These are phyloP conservation scores for Ophiorrhiza pumila DNA, from an alignment of 257 asterid species.

Conservation along the genomic window DNA sequence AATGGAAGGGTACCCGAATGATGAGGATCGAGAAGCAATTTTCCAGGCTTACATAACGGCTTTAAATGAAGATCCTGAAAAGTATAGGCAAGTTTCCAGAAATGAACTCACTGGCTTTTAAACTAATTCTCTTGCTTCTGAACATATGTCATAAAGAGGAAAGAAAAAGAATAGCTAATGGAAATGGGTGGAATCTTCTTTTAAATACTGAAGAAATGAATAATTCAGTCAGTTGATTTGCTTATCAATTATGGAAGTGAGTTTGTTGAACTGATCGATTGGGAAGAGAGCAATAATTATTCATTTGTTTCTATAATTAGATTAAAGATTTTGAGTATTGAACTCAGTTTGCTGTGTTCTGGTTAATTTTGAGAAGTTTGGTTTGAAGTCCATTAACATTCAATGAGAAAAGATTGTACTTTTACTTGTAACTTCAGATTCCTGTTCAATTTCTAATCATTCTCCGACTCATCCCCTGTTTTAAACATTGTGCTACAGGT, in stretches of 20 bases:
- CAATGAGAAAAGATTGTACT: not conserved
- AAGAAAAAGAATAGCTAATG: not conserved
- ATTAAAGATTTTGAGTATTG: not conserved
- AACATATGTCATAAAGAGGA: not conserved
- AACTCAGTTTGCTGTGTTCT: not conserved
- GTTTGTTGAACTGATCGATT: not conserved
- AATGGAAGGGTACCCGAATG: slow-evolving; percentile 91
- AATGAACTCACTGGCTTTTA: not conserved
- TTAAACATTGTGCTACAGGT: slow-evolving; percentile 32
- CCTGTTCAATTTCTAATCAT: not conserved
- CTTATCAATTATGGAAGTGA: not conserved
- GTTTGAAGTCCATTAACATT: not conserved
- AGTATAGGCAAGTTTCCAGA: slow-evolving; percentile 56
- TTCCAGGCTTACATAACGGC: slow-evolving; percentile 81
- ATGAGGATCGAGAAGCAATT: slow-evolving; percentile 74
- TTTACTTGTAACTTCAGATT: not conserved
- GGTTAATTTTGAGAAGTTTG: not conserved
- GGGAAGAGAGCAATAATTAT: not conserved
- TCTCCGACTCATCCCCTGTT: not conserved
- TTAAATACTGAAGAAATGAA: not conserved
- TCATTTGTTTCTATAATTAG: not conserved
- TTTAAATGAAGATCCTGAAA: slow-evolving; percentile 78
- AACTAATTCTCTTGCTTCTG: not conserved
- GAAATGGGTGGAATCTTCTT: not conserved
- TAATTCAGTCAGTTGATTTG: not conserved